Conservation (phyloP, 768 basidiomycete genomes). For the Termitomyces heimii region DNA sequence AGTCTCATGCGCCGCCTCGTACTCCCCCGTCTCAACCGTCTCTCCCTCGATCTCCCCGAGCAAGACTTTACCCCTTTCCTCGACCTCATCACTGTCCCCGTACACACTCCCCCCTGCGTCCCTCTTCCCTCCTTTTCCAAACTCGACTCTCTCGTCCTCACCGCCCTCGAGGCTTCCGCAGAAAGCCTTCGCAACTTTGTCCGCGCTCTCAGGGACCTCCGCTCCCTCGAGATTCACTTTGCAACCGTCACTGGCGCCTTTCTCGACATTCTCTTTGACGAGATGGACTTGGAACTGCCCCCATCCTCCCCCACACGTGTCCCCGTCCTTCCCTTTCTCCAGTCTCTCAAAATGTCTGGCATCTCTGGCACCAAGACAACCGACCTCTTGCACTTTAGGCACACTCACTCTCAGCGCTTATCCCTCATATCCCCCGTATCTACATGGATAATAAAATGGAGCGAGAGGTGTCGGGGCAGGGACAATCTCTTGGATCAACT, state of each 20-base stretch:
- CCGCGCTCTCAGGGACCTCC: slow-evolving; percentile 25
- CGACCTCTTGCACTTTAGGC: slow-evolving; percentile 15
- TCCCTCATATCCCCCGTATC: slow-evolving; percentile 2
- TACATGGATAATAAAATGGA: slow-evolving; percentile 28
- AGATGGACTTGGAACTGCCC: slow-evolving; percentile 9
- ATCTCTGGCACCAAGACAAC: slow-evolving; percentile 14
- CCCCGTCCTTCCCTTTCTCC: slow-evolving; percentile 17
- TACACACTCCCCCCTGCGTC: neutral
- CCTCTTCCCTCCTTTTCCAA: slow-evolving; percentile 22
- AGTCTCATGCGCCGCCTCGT: slow-evolving; percentile 38
- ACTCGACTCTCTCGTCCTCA: slow-evolving; percentile 32
- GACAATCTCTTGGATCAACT: slow-evolving; percentile 33
- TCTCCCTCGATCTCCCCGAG: slow-evolving; percentile 49
- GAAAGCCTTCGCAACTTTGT: slow-evolving; percentile 30
- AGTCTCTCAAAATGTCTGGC: slow-evolving; percentile 16
- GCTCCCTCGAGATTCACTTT: slow-evolving; percentile 39
- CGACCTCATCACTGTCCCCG: slow-evolving; percentile 30
- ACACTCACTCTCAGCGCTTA: neutral
- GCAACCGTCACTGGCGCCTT: slow-evolving; percentile 24
- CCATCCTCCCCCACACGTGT: too few species aligned
- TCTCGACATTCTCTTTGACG: slow-evolving; percentile 28
- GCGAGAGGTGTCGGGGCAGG: slow-evolving; percentile 22
- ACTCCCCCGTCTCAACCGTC: slow-evolving; percentile 36
- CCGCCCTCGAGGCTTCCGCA: slow-evolving; percentile 35
- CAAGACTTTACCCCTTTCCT: slow-evolving; percentile 48